Evolutionary conservation across 768 basidiomycete genomes (phyloP), one percentile per base, ranked within the genome.

Genomic region (Agaricus subrufescens): DNA sequence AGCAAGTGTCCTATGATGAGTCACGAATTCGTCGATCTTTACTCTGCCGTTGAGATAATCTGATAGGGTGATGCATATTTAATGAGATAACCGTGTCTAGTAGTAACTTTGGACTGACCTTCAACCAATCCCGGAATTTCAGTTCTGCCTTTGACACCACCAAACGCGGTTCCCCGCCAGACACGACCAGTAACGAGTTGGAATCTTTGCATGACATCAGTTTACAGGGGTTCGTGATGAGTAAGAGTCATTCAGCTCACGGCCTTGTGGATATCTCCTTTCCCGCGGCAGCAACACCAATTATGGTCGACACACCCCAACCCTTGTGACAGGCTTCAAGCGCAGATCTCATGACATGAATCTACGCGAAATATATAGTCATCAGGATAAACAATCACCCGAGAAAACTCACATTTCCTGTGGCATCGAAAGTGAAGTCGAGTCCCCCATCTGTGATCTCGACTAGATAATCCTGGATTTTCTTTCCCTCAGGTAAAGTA

Each of bases 271-370:
- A 81, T 59, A 95, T 94, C 71, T 98, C 97, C 65, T 97, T 87
- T 6, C 97, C 97, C 19, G 97, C 94, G 25, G 94, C 94, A 3
- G 97, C 97, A 42, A 99, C 97, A 58, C 96, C 96, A 58, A 99
- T 98, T 61, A 99, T 69, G 54, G 92, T 98, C 56, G 87, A 92
- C 43, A 98, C 87, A 63, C 97, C 97, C 97, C 97, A 99, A 12
- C 97, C 97, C 69, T 98, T 98, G 73, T 99, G 97, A 71, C 94
- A 98, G n/a, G 94, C 91, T 74, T 99, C 97, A 46, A 99, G 83
- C 26, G 97, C 97, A 48, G 87, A 77, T 58, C 95, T 85, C 95
- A 97, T 98, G 60, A 96, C 94, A 29, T 93, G 75, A 9, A 94
- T 89, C 88, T 89, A 50, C n/a, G 38, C 46, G 46, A 51, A 12